Evolutionary conservation across 768 basidiomycete species (phyloP), one percentile per base, ranked within the genome.

Genomic region (Podaxis sp.): DNA sequence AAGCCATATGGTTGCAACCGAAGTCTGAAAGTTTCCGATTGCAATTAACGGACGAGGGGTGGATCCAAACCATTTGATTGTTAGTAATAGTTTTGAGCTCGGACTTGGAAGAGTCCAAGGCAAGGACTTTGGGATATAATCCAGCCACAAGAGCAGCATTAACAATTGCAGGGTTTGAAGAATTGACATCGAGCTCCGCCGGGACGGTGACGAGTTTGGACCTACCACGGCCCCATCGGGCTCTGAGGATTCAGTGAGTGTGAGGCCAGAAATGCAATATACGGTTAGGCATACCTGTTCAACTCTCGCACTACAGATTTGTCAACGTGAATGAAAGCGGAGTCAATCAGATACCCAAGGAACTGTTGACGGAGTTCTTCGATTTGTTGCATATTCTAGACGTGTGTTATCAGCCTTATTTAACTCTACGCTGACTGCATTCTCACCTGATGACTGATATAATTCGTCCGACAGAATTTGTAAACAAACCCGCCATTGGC

Each of bases 351-450:
- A 75, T 96, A 95, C 19, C 88, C 87, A 59, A 94, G 77, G 65
- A 93, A 86, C 72, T 99, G 96, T 70, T 95, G 94, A 30, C 96
- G 87, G 39, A 98, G 82, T 70, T 98, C 96, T 73, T 99, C 96
- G 33, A 99, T 96, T 75, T 97, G 95, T 75, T 94, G 89, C 55
- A 99, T 78, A 71, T 95, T 98, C 88, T 94, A 71, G 6, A 63
- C 51, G 19, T 22, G 13, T 54, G 52, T 54, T 33, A 36, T 54
- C 62, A 59, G 53, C 30, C 22, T 22, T 58, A 30, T 33, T 53
- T 28, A 57, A 17, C 46, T 52, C 6, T 30, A 28, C 26, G 38
- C 2, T 26, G 22, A 26, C 3, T 11, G 54, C 42, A 17, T 24
- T 52, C 77, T 69, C 71, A 88, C 89, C 79, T 94, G 93, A 67